phyloP scores from a whole-genome alignment of 148 eudicot genomes.

The Cornus suecica region DNA sequence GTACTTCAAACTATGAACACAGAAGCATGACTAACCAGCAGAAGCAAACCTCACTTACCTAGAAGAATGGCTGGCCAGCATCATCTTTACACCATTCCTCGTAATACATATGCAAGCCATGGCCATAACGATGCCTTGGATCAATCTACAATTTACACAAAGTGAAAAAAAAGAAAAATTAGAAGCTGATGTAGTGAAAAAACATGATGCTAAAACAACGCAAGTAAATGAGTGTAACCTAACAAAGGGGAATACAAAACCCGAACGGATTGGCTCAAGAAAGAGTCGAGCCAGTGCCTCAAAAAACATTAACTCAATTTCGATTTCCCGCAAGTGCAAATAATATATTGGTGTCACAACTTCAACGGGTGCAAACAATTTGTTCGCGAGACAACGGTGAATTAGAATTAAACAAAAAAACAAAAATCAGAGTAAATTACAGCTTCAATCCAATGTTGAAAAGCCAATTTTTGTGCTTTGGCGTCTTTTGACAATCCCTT shows the following conservation, averaged over 20 bases:
- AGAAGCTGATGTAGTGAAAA: background rate
- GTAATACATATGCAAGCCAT: conserved; percentile 75
- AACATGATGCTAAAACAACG: too few species aligned
- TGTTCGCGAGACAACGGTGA: too few species aligned
- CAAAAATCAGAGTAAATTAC: conserved; percentile 9
- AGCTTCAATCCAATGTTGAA: conserved; percentile 12
- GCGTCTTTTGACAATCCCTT: background rate
- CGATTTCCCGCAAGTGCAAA: too few species aligned
- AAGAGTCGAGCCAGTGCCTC: too few species aligned
- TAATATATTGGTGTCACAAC: too few species aligned
- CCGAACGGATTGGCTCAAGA: too few species aligned
- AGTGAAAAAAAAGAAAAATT: background rate
- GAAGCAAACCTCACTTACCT: conserved; percentile 46
- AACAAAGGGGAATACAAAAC: too few species aligned
- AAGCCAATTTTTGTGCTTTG: background rate
- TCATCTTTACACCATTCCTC: conserved; percentile 71
- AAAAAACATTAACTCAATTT: too few species aligned
- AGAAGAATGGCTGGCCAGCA: conserved; percentile 93
- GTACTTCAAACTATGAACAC: background rate
- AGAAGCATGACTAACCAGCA: background rate
- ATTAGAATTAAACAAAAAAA: background rate
- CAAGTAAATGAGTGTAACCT: too few species aligned
- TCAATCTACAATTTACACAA: conserved; percentile 56
- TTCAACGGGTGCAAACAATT: too few species aligned
- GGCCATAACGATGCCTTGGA: conserved; percentile 97